These are phyloP conservation scores for Xylaria sp. DNA, from an alignment of 2,329 filamentous ascomycete species.

Conservation along the genomic window DNA sequence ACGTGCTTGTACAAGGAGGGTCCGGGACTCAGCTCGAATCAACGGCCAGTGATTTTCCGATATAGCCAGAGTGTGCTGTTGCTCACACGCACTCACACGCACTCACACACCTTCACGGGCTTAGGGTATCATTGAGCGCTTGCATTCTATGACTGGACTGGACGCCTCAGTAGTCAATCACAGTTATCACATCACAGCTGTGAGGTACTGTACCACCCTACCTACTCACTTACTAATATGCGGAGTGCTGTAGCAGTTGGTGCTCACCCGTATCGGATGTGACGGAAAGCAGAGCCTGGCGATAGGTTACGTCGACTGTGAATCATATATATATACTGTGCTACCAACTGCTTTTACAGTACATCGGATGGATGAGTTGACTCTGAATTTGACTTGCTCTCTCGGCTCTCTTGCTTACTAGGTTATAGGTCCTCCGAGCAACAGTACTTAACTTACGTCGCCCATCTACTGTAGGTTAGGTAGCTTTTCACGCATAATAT, in stretches of 20 bases:
- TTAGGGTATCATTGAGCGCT: slow-evolving; percentile 46
- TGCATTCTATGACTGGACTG: slow-evolving; percentile 38
- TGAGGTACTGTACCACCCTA: slow-evolving; percentile 28
- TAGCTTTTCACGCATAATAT: slow-evolving; percentile 22
- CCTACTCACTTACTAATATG: slow-evolving; percentile 10
- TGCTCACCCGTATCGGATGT: slow-evolving; percentile 29
- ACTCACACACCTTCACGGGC: slow-evolving; percentile 37
- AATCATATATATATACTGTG: neutral
- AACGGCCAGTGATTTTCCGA: slow-evolving; percentile 16
- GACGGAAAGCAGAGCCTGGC: slow-evolving; percentile 13
- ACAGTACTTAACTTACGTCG: neutral
- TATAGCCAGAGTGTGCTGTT: slow-evolving; percentile 16
- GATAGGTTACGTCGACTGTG: neutral
- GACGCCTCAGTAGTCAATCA: slow-evolving; percentile 22
- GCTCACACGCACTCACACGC: slow-evolving; percentile 32
- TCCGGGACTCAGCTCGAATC: slow-evolving; percentile 16
- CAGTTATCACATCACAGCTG: slow-evolving; percentile 29
- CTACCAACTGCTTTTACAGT: neutral
- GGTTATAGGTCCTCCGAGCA: neutral
- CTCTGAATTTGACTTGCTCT: neutral
- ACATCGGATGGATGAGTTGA: neutral
- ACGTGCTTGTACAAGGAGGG: neutral
- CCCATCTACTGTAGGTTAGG: neutral
- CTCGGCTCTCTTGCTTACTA: neutral
- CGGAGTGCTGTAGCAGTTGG: slow-evolving; percentile 12